phyloP scores from a whole-genome alignment of 306 rosid genomes.

The Hippophae tibetana region DNA sequence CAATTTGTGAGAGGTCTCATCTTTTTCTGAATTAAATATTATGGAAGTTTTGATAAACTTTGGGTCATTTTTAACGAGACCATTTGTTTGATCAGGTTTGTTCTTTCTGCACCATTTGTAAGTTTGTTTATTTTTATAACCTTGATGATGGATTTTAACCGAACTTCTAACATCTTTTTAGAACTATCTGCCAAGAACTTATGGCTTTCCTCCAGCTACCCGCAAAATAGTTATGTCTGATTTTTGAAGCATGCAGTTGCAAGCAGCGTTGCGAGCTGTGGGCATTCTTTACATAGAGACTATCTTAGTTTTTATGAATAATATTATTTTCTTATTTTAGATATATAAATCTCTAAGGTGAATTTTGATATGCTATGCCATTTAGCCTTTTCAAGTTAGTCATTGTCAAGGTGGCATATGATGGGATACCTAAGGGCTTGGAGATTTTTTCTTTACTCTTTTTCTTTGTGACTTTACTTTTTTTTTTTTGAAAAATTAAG shows the following conservation, averaged over 20 bases:
- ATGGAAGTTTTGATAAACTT: slow-evolving; percentile 90
- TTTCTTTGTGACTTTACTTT: neutral
- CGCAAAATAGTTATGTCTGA: slow-evolving; percentile 88
- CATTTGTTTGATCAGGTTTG: slow-evolving; percentile 92
- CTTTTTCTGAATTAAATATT: slow-evolving; percentile 87
- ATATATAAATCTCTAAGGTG: neutral
- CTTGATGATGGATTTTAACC: slow-evolving; percentile 16
- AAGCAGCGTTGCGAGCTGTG: slow-evolving; percentile 98
- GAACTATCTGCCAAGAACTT: slow-evolving; percentile 79
- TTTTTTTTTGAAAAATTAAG: too few species aligned
- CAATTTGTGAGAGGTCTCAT: slow-evolving; percentile 92
- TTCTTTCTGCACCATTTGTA: slow-evolving; percentile 11
- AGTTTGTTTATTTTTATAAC: slow-evolving; percentile 6
- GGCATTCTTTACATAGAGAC: slow-evolving; percentile 95
- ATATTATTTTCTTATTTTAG: neutral
- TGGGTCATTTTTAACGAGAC: slow-evolving; percentile 81
- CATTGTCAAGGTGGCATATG: neutral
- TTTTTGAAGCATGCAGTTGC: slow-evolving; percentile 97
- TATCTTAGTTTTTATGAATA: slow-evolving; percentile 97
- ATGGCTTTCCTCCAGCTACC: slow-evolving; percentile 95
- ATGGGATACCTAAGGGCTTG: neutral
- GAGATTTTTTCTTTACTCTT: too few species aligned
- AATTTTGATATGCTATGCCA: neutral
- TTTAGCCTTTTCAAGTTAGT: neutral
- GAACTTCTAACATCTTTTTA: slow-evolving; percentile 26